These are phyloP conservation scores for Candida piceae DNA, from an alignment of 805 yeast species.

Conservation along the genomic window DNA sequence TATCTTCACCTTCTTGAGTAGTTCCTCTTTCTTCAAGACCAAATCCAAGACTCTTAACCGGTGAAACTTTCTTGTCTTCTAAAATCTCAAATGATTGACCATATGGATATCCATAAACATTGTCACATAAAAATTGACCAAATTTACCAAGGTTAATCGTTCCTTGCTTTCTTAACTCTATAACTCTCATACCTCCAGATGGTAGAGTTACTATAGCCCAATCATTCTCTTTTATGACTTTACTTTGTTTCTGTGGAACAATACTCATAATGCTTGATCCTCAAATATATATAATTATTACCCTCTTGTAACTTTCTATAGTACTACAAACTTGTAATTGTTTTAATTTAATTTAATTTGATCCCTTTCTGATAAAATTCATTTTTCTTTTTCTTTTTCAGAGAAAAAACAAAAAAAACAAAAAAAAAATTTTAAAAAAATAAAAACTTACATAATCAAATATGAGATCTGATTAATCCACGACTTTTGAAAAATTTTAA, in stretches of 20 bases:
- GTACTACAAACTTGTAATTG: too few species aligned
- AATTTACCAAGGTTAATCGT: constrained; percentile 80
- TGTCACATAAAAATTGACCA: constrained; percentile 75
- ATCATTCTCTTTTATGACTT: constrained; percentile 41
- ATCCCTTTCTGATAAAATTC: too few species aligned
- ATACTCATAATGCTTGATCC: neutral
- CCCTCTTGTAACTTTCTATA: too few species aligned
- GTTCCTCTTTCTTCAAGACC: constrained; percentile 22
- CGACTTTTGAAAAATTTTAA: constrained; percentile 1
- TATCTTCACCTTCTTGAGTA: constrained; percentile 28
- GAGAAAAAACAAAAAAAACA: too few species aligned
- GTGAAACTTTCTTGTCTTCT: constrained; percentile 47
- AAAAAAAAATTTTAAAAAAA: too few species aligned
- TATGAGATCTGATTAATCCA: constrained; percentile 1
- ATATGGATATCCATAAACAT: constrained; percentile 71
- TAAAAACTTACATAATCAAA: neutral
- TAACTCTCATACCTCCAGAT: constrained; percentile 70
- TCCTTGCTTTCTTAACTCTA: constrained; percentile 58
- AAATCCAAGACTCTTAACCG: constrained; percentile 37
- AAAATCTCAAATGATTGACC: constrained; percentile 88
- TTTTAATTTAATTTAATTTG: too few species aligned
- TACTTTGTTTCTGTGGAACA: constrained; percentile 13
- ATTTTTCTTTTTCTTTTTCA: too few species aligned
- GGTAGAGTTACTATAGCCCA: constrained; percentile 72
- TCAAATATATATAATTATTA: too few species aligned